Percentiles rank a stretch among this genome's conserved stretches.
Conservation (phyloP, 192 early-diverging fungal species). For the Dimargaris xerosporica region DNA sequence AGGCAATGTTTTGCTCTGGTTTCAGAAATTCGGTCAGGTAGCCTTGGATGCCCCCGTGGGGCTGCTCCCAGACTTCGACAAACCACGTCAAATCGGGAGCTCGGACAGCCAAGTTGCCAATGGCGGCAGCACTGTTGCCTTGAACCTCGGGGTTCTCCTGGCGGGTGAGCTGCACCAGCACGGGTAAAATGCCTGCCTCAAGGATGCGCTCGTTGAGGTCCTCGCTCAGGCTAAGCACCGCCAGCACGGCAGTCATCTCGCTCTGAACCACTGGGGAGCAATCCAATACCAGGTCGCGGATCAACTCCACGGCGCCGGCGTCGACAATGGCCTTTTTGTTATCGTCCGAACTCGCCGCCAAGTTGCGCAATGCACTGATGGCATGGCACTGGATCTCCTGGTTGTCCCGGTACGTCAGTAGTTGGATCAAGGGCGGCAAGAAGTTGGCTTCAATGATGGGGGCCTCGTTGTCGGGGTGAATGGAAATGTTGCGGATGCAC, state of each 20-base stretch:
- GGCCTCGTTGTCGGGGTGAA: slow-evolving; percentile 69
- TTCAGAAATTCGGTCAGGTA: slow-evolving; percentile 54
- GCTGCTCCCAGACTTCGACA: slow-evolving; percentile 46
- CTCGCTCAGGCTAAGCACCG: slow-evolving; percentile 63
- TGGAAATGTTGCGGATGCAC: slow-evolving; percentile 80
- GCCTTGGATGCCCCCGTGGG: slow-evolving; percentile 46
- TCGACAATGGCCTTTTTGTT: slow-evolving; percentile 62
- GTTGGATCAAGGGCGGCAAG: slow-evolving; percentile 45
- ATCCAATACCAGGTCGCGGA: slow-evolving; percentile 36
- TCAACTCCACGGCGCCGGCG: slow-evolving; percentile 59
- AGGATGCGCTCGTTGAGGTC: slow-evolving; percentile 51
- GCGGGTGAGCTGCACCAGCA: slow-evolving; percentile 47
- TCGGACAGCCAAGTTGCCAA: slow-evolving; percentile 47
- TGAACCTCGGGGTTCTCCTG: slow-evolving; percentile 38
- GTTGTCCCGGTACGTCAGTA: slow-evolving; percentile 49
- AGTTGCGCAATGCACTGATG: slow-evolving; percentile 66
- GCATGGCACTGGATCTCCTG: slow-evolving; percentile 79
- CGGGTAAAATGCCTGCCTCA: slow-evolving; percentile 39
- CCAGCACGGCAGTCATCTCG: slow-evolving; percentile 74
- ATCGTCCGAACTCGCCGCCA: slow-evolving; percentile 60
- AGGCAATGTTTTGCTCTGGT: slow-evolving; percentile 42
- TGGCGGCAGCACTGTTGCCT: slow-evolving; percentile 61
- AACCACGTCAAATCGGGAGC: slow-evolving; percentile 49
- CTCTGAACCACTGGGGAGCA: slow-evolving; percentile 46
- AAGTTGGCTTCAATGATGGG: slow-evolving; percentile 71